These are phyloP conservation scores for Oryza australiensis DNA, from an alignment of 176 grass and related monocot species.

Conservation along the genomic window DNA sequence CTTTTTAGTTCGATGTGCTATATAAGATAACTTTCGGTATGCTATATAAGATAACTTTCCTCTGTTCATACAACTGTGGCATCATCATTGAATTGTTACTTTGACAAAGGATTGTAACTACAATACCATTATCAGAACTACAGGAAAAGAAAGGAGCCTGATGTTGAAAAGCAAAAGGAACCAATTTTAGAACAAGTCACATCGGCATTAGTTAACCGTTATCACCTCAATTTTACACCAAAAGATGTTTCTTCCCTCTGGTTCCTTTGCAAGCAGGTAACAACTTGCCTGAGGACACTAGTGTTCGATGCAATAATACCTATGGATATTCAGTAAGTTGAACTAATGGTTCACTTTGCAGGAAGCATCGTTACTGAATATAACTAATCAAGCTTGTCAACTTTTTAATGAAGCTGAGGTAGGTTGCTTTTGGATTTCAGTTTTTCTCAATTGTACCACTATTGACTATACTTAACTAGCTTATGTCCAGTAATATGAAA, in stretches of 20 bases:
- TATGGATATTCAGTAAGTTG: slow-evolving; percentile 25
- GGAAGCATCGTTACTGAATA: slow-evolving; percentile 95
- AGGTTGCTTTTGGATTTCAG: slow-evolving; percentile 8
- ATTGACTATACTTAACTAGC: not conserved
- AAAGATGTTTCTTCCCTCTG: slow-evolving; percentile 88
- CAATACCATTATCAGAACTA: slow-evolving; percentile 59
- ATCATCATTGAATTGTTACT: not conserved
- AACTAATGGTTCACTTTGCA: slow-evolving; percentile 39
- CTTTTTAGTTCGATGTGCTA: not conserved
- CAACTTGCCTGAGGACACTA: not conserved
- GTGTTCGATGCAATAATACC: slow-evolving; percentile 12
- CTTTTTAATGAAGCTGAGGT: slow-evolving; percentile 95
- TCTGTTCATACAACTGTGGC: not conserved
- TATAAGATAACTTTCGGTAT: not conserved
- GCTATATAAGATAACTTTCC: not conserved
- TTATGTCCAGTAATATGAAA: not conserved
- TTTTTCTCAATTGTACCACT: not conserved
- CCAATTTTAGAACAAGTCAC: slow-evolving; percentile 80
- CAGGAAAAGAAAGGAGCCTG: slow-evolving; percentile 83
- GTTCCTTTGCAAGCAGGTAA: slow-evolving; percentile 99
- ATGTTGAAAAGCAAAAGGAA: slow-evolving; percentile 82
- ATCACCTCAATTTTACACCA: slow-evolving; percentile 75
- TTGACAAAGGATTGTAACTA: slow-evolving; percentile 12
- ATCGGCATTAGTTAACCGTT: slow-evolving; percentile 57
- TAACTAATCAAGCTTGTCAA: slow-evolving; percentile 90